Base-by-base conservation (phyloP, 768 basidiomycete species). In the Neoboletus magnificus region DNA sequence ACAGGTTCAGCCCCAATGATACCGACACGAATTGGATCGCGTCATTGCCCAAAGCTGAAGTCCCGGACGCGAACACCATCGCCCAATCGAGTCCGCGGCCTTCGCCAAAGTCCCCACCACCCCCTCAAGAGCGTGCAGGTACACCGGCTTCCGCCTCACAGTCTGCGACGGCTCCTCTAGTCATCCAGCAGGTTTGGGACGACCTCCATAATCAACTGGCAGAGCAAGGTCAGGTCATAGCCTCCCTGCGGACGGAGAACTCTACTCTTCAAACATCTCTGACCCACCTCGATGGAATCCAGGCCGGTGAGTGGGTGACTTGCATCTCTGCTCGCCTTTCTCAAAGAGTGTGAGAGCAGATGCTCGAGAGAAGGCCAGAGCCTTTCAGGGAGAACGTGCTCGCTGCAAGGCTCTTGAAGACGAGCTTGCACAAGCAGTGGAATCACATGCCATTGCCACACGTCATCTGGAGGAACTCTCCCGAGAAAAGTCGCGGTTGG, bases 11-110 rank as follows among this genome's bases (percentile, higher is more conserved):
- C 10, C 76, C 78, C 56, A 77, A 74, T 54, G 77, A 75, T 41
- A 32, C 62, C 20, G 76, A 78, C 51, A 36, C 65, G 25, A 79
- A 82, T 56, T 89, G 89, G 88, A 60, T 90, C 43, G 74, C 81
- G 39, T 81, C 83, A 23, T 74, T 89, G 50, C 73, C 83, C 30
- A 80, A 76, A 56, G 76, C 73, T 10, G 69, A 72, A 22, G 65
- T 66, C 25, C 56, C 64, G n/a, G 62, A 68, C 22, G 59, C 58
- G 33, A 62, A 51, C 16, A 71, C 69, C 40, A 66, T 71, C 41
- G 66, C 76, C 13, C 76, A 77, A 55, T 50, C 55, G 56, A 62
- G 64, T 53, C 61, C 66, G 29, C 29, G 55, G 15, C 39, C 59
- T 12, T 60, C 47, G 35, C 55, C 60, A 8, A 58, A 22, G 57